Evolutionary conservation across 2,329 filamentous ascomycete species (phyloP).

Genomic region (Kalaharituber pfeilii): DNA sequence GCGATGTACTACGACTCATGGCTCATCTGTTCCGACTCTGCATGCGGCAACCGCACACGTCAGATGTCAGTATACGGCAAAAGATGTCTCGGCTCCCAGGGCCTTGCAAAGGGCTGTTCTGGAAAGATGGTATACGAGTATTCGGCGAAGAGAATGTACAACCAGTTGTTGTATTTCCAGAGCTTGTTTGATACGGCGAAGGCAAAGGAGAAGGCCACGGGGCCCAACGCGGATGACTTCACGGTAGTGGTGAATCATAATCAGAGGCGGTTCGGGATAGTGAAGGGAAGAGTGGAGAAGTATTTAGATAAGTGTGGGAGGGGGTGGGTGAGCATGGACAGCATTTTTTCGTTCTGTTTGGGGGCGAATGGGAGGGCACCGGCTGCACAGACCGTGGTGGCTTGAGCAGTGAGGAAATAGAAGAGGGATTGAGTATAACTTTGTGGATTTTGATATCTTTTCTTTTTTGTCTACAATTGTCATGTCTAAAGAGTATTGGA

Average conservation of each 20-base stretch:
- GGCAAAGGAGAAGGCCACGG: slow-evolving; percentile 37
- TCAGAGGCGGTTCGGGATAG: slow-evolving; percentile 54
- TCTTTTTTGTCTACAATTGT: too few species aligned
- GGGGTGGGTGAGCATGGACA: slow-evolving; percentile 89
- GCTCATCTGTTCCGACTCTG: slow-evolving; percentile 75
- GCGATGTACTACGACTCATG: slow-evolving; percentile 82
- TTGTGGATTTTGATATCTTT: too few species aligned
- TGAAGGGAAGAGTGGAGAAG: slow-evolving; percentile 59
- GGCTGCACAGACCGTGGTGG: too few species aligned
- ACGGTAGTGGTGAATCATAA: slow-evolving; percentile 65
- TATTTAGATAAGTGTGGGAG: slow-evolving; percentile 81
- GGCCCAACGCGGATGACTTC: slow-evolving; percentile 30
- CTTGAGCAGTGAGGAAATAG: too few species aligned
- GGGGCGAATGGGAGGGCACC: too few species aligned
- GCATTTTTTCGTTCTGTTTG: slow-evolving; percentile 44
- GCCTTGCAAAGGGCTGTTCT: slow-evolving; percentile 65
- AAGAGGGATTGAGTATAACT: too few species aligned
- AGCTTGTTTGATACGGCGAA: slow-evolving; percentile 80
- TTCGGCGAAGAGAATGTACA: slow-evolving; percentile 78
- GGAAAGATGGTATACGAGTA: slow-evolving; percentile 82
- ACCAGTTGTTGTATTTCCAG: slow-evolving; percentile 78
- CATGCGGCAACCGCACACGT: slow-evolving; percentile 70
- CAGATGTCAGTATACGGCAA: slow-evolving; percentile 88
- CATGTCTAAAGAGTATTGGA: too few species aligned
- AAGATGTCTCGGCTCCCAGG: slow-evolving; percentile 72